A percentile compares a stretch with the other conserved stretches of the same genome.
Conservation (phyloP, 2,329 filamentous ascomycete genomes). For the Hypomyces perniciosus region DNA sequence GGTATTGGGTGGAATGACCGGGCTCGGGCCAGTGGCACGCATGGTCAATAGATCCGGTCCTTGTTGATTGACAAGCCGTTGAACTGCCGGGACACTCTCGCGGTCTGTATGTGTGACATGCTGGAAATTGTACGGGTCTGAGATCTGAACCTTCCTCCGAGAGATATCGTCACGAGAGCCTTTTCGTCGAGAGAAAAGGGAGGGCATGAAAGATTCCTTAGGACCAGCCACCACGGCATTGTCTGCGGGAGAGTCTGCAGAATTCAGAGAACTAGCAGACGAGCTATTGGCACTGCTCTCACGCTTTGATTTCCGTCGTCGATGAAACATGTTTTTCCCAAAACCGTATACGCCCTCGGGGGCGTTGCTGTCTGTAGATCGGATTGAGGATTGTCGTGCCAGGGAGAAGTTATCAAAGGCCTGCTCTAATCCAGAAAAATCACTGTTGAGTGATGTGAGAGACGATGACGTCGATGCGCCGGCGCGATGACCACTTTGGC, state of each 20-base stretch:
- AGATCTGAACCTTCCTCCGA: slow-evolving; percentile 48
- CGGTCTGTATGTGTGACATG: slow-evolving; percentile 55
- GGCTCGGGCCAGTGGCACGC: slow-evolving; percentile 16
- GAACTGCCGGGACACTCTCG: slow-evolving; percentile 39
- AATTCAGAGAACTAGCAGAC: slow-evolving; percentile 43
- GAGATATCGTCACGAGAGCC: slow-evolving; percentile 28
- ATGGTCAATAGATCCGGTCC: slow-evolving; percentile 7
- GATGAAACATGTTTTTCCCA: slow-evolving; percentile 53
- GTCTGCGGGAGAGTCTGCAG: slow-evolving; percentile 36
- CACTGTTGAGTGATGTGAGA: slow-evolving; percentile 38
- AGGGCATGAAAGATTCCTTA: slow-evolving; percentile 43
- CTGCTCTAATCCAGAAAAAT: slow-evolving; percentile 46
- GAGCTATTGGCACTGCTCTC: slow-evolving; percentile 45
- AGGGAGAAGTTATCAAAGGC: slow-evolving; percentile 42
- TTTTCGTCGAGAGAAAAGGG: slow-evolving; percentile 47
- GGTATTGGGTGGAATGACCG: slow-evolving; percentile 13
- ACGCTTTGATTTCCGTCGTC: slow-evolving; percentile 44
- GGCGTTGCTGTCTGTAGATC: slow-evolving; percentile 48
- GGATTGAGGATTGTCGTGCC: slow-evolving; percentile 50
- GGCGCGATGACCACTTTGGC: slow-evolving; percentile 27
- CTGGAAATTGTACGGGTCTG: slow-evolving; percentile 61
- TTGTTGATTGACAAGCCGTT: neutral
- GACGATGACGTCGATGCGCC: slow-evolving; percentile 53
- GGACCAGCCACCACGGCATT: slow-evolving; percentile 20
- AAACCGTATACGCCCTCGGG: slow-evolving; percentile 53